These are phyloP conservation scores for Saturnispora hagleri DNA, from an alignment of 805 yeast species.

Conservation along the genomic window DNA sequence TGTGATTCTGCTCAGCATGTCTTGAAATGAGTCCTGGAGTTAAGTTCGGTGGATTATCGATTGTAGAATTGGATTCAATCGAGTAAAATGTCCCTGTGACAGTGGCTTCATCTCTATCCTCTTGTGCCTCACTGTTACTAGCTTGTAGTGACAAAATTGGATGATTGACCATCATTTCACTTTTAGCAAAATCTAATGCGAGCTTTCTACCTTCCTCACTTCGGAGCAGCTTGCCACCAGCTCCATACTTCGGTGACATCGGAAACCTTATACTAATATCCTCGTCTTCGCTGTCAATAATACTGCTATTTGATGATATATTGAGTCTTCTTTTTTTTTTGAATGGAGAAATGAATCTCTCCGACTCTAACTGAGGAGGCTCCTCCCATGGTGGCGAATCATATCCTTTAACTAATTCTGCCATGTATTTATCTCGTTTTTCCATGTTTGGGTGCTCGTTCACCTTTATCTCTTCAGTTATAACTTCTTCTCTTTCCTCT, in stretches of 20 bases:
- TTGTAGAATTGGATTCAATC: conserved; percentile 6
- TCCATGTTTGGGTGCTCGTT: not conserved
- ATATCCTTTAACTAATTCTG: conserved; percentile 16
- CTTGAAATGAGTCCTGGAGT: conserved; percentile 1
- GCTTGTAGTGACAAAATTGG: conserved; percentile 18
- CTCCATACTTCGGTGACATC: conserved; percentile 37
- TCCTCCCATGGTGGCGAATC: conserved; percentile 29
- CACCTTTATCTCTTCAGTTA: not conserved
- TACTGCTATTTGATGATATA: not conserved
- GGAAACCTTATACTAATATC: conserved; percentile 32
- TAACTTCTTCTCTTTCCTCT: not conserved
- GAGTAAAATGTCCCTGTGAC: conserved; percentile 7
- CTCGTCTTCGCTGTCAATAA: conserved; percentile 8
- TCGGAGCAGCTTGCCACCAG: conserved; percentile 28
- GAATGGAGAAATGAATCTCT: conserved; percentile 11
- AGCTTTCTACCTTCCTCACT: conserved; percentile 20
- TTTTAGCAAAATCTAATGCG: conserved; percentile 22
- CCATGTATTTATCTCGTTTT: conserved; percentile 8
- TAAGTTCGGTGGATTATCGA: conserved; percentile 11
- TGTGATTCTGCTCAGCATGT: not conserved
- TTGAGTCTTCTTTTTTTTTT: conserved; percentile 1
- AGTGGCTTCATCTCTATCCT: not conserved
- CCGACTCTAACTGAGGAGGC: conserved; percentile 24
- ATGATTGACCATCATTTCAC: conserved; percentile 19
- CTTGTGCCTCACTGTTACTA: not conserved